Percentiles rank a stretch among this genome's conserved stretches.
Conservation (phyloP, 495 filamentous ascomycete species). For the Astrothelium macrocarpum region DNA sequence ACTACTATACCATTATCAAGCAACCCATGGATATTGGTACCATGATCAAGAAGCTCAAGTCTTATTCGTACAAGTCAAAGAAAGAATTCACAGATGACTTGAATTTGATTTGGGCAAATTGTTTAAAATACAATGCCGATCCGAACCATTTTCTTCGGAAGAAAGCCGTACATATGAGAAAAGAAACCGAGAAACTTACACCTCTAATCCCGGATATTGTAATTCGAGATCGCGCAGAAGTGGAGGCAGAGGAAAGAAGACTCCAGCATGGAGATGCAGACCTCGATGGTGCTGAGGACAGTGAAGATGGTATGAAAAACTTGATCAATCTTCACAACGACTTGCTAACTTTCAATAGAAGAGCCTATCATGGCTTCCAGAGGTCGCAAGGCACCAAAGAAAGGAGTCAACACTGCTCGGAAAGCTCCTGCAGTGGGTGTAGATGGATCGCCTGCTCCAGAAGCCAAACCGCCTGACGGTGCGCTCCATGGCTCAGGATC, state of each 20-base stretch:
- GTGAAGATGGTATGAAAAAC: conserved; percentile 55
- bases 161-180: conserved; percentile 91
- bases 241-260: conserved; percentile 89
- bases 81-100: conserved; percentile 88
- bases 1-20: conserved; percentile 92
- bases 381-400: conserved; percentile 81
- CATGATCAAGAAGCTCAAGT: conserved; percentile 97
- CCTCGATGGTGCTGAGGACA: conserved; percentile 78
- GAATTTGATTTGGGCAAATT: conserved; percentile 93
- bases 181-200: conserved; percentile 90
- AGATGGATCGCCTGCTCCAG: conserved; percentile 65
- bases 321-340: conserved; percentile 4
- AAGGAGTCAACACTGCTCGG: conserved; percentile 59
- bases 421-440: conserved; percentile 51
- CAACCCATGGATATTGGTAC: conserved; percentile 95
- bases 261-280: conserved; percentile 53
- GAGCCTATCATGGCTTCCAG: conserved; percentile 90
- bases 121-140: conserved; percentile 88
- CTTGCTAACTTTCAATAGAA: conserved; percentile 39
- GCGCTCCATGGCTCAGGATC: conserved; percentile 40
- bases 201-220: conserved; percentile 89
- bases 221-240: conserved; percentile 82
- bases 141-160: conserved; percentile 79
- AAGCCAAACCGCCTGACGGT: conserved; percentile 48
- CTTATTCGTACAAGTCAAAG: conserved; percentile 81